These are phyloP conservation scores for Paspalum vaginatum DNA, from an alignment of 176 grass and related monocot genomes.

Conservation along the genomic window DNA sequence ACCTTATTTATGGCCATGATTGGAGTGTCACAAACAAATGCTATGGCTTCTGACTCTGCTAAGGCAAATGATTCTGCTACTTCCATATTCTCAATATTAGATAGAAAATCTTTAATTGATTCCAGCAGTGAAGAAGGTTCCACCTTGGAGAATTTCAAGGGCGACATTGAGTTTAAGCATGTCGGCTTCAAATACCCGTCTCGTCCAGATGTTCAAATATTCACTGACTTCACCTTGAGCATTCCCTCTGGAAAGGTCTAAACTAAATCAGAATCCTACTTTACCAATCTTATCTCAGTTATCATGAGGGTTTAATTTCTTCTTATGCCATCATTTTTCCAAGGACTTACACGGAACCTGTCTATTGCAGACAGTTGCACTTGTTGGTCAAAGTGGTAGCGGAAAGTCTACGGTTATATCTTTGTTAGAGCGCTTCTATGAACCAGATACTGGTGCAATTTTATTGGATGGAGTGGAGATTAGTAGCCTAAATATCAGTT, in stretches of 20 bases:
- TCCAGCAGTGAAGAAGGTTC: conserved; percentile 23
- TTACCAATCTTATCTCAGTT: background rate
- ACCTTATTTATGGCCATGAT: conserved; percentile 29
- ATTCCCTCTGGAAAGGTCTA: conserved; percentile 35
- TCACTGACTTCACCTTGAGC: conserved; percentile 23
- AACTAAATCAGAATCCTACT: background rate
- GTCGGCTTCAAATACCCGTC: conserved; percentile 33
- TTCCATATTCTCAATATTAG: conserved; percentile 34
- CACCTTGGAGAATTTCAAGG: conserved; percentile 4
- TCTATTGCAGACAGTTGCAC: conserved; percentile 28
- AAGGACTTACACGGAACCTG: conserved; percentile 6
- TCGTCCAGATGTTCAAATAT: conserved; percentile 30
- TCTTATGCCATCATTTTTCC: background rate
- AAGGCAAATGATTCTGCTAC: conserved; percentile 33
- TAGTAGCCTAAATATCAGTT: conserved; percentile 13
- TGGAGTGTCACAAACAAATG: conserved; percentile 11
- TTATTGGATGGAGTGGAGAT: conserved; percentile 29
- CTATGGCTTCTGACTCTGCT: conserved; percentile 6
- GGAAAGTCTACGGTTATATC: conserved; percentile 36
- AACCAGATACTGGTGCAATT: conserved; percentile 28
- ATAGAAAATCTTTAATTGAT: conserved; percentile 30
- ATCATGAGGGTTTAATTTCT: background rate
- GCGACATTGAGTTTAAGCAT: conserved; percentile 30
- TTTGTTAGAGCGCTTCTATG: conserved; percentile 44
- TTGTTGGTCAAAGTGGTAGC: conserved; percentile 36